Base-by-base conservation (phyloP, 1,139 yeast genomes). In the Candida albicans region DNA sequence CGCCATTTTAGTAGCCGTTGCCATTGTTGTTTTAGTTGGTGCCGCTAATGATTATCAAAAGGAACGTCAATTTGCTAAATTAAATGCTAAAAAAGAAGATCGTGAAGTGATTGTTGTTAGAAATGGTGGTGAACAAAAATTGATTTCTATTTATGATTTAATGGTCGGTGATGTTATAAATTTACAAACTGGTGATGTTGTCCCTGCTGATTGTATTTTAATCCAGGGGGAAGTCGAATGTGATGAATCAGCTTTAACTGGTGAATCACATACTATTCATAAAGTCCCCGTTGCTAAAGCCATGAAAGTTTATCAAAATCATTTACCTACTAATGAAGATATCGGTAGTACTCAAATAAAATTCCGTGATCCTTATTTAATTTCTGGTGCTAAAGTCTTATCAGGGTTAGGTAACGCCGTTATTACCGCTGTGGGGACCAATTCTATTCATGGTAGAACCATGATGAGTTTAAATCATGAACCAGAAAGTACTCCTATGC, bases 21-120 rank as follows among this genome's bases (percentile, higher is more conserved):
- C 82, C 8, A 93, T 95, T 49, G 98, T 95, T 33, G 96, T 95
- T 5, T 53, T 88, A 3, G 99, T 95, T 11, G 96, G 97, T 40
- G 95, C 97, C 2, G 86, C 81, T 14, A 95, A 95, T 64, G 99
- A 95, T 65, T 95, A 87, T 71, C 97, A 93, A 62, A 95, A 95
- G 62, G 99, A 95, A 63, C 73, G 90, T 12, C 99, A 93, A 64
- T 95, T 95, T 67, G 89, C 89, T 41, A 84, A 82, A 53, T 77
- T 95, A 53, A 91, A 93, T 65, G 79, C 86, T 31, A 84, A 87
- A 65, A 93, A 93, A 66, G 95, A 90, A 52, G 93, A 90, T 56
- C 79, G 96, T 44, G 79, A 81, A 51, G 75, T 95, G 41, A 79
- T 86, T 45, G 96, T 89, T 3, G 68, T 85, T 34, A 74, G 99